phyloP scores from a whole-genome alignment of 2,329 filamentous ascomycete species.

The Ophiocordyceps camponoti-saundersi region DNA sequence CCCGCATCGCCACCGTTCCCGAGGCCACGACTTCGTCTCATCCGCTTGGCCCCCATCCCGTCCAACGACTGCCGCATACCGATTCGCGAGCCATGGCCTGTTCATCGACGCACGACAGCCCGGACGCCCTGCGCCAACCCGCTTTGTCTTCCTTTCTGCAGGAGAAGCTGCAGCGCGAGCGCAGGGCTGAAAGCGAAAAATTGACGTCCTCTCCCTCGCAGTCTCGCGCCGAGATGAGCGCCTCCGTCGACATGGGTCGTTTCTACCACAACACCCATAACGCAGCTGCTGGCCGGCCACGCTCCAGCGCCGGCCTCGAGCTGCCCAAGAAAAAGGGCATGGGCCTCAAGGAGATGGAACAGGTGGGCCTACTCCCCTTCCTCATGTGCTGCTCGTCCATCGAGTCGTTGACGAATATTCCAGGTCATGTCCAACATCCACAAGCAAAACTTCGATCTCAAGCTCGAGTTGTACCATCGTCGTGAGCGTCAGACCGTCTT shows the following conservation, averaged over 20 bases:
- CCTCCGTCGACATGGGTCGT: conserved; percentile 20
- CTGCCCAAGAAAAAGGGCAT: conserved; percentile 31
- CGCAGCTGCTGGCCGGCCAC: conserved; percentile 20
- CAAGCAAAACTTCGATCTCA: conserved; percentile 65
- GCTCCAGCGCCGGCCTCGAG: conserved; percentile 24
- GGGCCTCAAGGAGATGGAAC: conserved; percentile 52
- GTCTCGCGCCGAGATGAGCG: conserved; percentile 18
- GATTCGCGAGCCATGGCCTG: conserved; percentile 18
- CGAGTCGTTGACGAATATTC: neutral
- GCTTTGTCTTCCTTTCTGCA: conserved; percentile 35
- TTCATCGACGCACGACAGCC: conserved; percentile 23
- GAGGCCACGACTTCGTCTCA: conserved; percentile 9
- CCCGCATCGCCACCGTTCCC: conserved; percentile 20
- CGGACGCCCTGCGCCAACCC: conserved; percentile 21
- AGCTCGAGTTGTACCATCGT: conserved; percentile 54
- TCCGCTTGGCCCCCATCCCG: conserved; percentile 10
- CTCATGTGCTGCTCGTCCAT: conserved; percentile 2
- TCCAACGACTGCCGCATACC: neutral
- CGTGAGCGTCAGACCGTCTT: conserved; percentile 44
- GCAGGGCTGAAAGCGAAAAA: conserved; percentile 30
- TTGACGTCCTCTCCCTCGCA: conserved; percentile 14
- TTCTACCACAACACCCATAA: conserved; percentile 15
- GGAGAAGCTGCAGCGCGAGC: conserved; percentile 34
- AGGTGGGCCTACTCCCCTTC: conserved; percentile 22
- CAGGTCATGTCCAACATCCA: conserved; percentile 50